Base-by-base conservation (phyloP, 1,139 yeast genomes). In the Kodamaea plutei region DNA sequence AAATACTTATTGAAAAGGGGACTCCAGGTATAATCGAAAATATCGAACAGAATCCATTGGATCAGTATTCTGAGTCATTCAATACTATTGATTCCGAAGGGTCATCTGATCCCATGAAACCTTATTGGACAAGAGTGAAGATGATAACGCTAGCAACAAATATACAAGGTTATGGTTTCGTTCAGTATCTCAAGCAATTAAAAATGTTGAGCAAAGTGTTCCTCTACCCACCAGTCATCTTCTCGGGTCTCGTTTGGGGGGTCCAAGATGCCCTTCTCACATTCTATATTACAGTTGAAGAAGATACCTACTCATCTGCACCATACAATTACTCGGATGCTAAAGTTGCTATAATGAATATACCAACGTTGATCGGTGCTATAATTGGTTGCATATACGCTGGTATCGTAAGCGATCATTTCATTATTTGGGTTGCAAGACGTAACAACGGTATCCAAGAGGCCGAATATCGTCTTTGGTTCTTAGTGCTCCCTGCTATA, bases 241-340 rank as follows among this genome's bases (percentile, higher is more conserved):
- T 49, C 30, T 50, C 63, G 2, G 68, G 69, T 6, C 34, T 58
- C 3, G 53, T 60, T 8, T 61, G 67, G 63, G 69, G 69, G 8
- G 47, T 59, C 28, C 69, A 62, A 38, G 61, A 59, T 37, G 61
- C 66, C 2, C 51, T 63, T 26, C 48, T 64, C 25, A 54, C 66
- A 1, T 64, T 64, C 34, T 64, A 63, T 40, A 45, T 64, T 25
- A 64, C 70, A 0, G 61, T 64, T 1, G 61, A 62, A 36, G 69
- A 62, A 35, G 64, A 62, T 24, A 38, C 43, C 20, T 52, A 56
- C 30, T 55, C 52, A 29, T 48, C 47, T 26, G 45, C 53, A 5
- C 69, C 68, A 3, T 63, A 52, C 41, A 57, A 52, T 38, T 61
- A 53, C 36, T 43, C 58, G 8, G 41, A 44, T 34, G 39, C 44